Evolutionary conservation across 371 early-diverging fungal species (phyloP).

Genomic region (Thermomucor indicae-seudaticae): DNA sequence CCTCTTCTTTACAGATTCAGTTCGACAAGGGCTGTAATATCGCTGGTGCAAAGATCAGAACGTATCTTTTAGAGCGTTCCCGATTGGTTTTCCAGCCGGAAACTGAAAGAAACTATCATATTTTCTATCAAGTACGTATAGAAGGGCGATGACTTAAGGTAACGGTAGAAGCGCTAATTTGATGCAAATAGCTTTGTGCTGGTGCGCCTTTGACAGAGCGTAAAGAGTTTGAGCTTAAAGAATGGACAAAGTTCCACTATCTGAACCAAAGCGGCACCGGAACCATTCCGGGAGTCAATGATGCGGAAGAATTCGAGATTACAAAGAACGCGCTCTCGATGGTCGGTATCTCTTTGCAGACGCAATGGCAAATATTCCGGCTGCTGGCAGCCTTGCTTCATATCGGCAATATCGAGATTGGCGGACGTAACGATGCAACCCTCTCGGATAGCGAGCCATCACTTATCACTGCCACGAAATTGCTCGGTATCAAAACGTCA

Average conservation of each 20-base stretch:
- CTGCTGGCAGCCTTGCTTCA: slow-evolving; percentile 89
- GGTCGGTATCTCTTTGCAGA: slow-evolving; percentile 79
- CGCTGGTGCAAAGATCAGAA: slow-evolving; percentile 94
- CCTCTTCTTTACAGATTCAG: slow-evolving; percentile 48
- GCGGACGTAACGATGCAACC: slow-evolving; percentile 67
- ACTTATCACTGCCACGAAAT: slow-evolving; percentile 54
- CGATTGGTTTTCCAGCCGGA: slow-evolving; percentile 93
- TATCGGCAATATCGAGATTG: slow-evolving; percentile 88
- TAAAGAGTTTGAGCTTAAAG: slow-evolving; percentile 71
- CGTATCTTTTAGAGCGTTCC: slow-evolving; percentile 98
- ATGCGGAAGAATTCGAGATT: slow-evolving; percentile 83
- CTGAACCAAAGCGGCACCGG: slow-evolving; percentile 82
- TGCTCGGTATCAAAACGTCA: slow-evolving; percentile 70
- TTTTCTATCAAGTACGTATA: slow-evolving; percentile 86
- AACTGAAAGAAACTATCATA: slow-evolving; percentile 97
- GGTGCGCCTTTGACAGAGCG: slow-evolving; percentile 81
- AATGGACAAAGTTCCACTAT: slow-evolving; percentile 81
- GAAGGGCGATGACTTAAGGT: background rate
- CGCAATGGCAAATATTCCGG: slow-evolving; percentile 89
- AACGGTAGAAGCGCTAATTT: background rate
- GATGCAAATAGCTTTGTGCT: slow-evolving; percentile 66
- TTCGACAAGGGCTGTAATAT: slow-evolving; percentile 80
- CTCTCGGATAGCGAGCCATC: slow-evolving; percentile 69
- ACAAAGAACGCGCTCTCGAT: slow-evolving; percentile 83
- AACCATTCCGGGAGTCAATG: slow-evolving; percentile 85